A percentile compares a stretch with the other conserved stretches of the same genome.
Evolutionary conservation across 768 basidiomycete species (phyloP).

Genomic region (Pleurotus ostreatus): DNA sequence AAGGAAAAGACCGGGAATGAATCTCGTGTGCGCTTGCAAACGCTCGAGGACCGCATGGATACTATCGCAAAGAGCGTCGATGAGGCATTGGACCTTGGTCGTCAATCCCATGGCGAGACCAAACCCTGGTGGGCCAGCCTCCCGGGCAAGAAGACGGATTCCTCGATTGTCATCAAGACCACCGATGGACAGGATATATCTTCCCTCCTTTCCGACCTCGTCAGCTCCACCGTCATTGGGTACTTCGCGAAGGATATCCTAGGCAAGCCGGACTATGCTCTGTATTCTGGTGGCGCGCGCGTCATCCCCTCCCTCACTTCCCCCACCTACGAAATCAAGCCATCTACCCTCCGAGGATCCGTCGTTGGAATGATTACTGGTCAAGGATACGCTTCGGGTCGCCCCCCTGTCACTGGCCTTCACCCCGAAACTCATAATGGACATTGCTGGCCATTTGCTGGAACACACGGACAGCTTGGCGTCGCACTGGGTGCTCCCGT

Average conservation of each 20-base stretch:
- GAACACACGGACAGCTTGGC: constrained; percentile 75
- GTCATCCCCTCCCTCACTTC: constrained; percentile 83
- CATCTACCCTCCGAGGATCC: constrained; percentile 42
- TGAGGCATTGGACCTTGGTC: constrained; percentile 69
- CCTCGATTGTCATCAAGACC: constrained; percentile 62
- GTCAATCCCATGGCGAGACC: constrained; percentile 30
- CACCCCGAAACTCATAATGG: constrained; percentile 82
- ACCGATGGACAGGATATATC: constrained; percentile 71
- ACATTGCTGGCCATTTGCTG: constrained; percentile 91
- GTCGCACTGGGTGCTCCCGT: constrained; percentile 76
- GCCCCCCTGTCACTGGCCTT: constrained; percentile 82
- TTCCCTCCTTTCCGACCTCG: constrained; percentile 65
- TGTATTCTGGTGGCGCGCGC: constrained; percentile 76
- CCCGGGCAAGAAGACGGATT: constrained; percentile 34
- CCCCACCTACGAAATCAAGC: constrained; percentile 66
- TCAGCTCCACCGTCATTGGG: constrained; percentile 68
- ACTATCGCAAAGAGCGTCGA: constrained; percentile 59
- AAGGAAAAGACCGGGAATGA: constrained; percentile 45
- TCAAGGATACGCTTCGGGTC: constrained; percentile 60
- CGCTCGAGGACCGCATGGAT: constrained; percentile 61
- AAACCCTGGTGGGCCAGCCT: constrained; percentile 75
- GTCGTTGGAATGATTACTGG: constrained; percentile 58
- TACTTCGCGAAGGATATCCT: constrained; percentile 73
- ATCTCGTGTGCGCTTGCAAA: constrained; percentile 46
- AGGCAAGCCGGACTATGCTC: constrained; percentile 80